Base-by-base conservation (phyloP, 2,329 filamentous ascomycete species). In the Hymenoscyphus infarciens region DNA sequence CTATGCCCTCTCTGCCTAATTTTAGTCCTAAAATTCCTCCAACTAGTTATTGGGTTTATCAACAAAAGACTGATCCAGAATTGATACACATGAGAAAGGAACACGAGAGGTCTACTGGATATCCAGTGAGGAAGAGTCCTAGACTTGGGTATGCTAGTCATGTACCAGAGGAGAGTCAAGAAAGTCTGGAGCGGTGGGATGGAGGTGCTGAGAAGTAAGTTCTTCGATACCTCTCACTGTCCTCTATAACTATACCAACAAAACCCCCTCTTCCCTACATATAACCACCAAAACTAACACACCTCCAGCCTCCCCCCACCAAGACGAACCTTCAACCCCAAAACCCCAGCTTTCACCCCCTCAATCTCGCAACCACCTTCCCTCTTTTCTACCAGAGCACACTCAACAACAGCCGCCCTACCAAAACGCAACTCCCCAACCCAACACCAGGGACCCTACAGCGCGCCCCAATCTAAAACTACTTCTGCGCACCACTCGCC, bases 31-130 rank as follows among this genome's bases (percentile, higher is more conserved):
- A 58, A 4, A 64, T 68, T 39, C 57, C 59, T 3, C 66, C 65
- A 1, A 71, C 67, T 15, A 69, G 69, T 35, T 73, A 72, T 58
- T 63, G 69, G 13, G 56, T 69, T 2, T 69, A 69, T 56, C 61
- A 71, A 27, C 16, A 63, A 38, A 25, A 35, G 7, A 54, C 27
- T 11, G 45, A 53, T 29, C 57, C 25, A 29, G 38, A 54, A 60
- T 16, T 15, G 16, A 16, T 13, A 7, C 42, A 45, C 7, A 13
- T 29, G 33, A 31, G 33, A 45, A 33, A 53, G 15, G 25, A 42
- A 38, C n/a, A 39, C 25, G 54, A 61, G 45, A 19, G 59, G 56
- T 54, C 49, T 53, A 10, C 61, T 29, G 35, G 56, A 7, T 52
- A 57, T 31, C 55, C 53, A 27, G 25, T 63, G 6, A 61, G 57